Base-by-base conservation (phyloP, 768 basidiomycete genomes). In the Chalciporus pseudorubinellus region DNA sequence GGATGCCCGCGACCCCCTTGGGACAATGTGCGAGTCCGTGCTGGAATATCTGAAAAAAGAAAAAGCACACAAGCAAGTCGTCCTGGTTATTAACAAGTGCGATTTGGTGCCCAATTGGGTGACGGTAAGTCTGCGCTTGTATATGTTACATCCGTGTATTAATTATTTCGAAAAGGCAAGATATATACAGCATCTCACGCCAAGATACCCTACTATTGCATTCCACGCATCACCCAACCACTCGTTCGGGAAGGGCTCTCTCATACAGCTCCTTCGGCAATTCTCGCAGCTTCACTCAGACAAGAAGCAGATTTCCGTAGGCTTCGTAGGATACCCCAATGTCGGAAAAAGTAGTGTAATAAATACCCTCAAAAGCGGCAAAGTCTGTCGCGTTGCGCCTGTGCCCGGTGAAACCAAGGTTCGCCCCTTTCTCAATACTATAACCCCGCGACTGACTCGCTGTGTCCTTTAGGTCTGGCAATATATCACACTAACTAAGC, bases 151-250 rank as follows among this genome's bases (percentile, higher is more conserved):
- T 44, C 36, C 40, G 43, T 38, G 43, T 36, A n/a, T 41, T 19
- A 48, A 42, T 28, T 48, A 3, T 16, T 33, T 34, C 13, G 31
- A 7, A 39, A 53, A 95, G 94, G 93, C 94, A 51, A 88, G 95
- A 48, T 95, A 97, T 73, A 91, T 98, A 59, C 87, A 95, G 73
- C 88, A 97, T 64, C 83, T 98, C 19, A 95, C 93, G 0, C 90
- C 95, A 42, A 85, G 86, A 50, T 97, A 92, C 63, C 95, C 95
- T 9, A 98, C 95, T 6, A 88, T 99, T 60, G 95, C 95, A 3
- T 98, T 98, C 79, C 95, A 99, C 67, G 97, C 95, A 7, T 98
- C 95, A 19, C 94, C 95, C 40, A 97, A 97, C 69, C 95, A 99
- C 74, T 97, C 95, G 1, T 99, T 99, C 64, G 97, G 95, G 62